Conservation (phyloP, 2,329 filamentous ascomycete genomes). For the Hymenoscyphus occultus region DNA sequence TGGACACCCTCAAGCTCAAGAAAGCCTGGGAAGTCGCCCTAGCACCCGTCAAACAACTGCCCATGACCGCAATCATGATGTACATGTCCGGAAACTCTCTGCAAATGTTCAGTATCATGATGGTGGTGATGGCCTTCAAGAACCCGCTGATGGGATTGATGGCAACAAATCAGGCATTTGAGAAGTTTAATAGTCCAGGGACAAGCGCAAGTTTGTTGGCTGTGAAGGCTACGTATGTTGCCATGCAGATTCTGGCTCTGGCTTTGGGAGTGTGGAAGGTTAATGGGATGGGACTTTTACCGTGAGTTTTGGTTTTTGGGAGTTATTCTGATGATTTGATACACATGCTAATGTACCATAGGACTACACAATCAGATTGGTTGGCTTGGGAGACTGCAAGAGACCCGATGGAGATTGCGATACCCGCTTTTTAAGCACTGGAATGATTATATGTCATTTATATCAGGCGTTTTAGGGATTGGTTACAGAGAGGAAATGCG, state of each 20-base stretch:
- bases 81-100: conserved; percentile 99
- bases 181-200: conserved; percentile 80
- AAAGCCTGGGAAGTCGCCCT: conserved; percentile 98
- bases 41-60: conserved; percentile 86
- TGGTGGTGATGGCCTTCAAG: conserved; percentile 99
- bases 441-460: background rate
- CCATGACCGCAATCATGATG: conserved; percentile 99
- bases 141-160: conserved; percentile 84
- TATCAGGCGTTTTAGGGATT: background rate
- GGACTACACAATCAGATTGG: conserved; percentile 96
- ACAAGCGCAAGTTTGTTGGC: conserved; percentile 71
- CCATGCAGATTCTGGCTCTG: conserved; percentile 80
- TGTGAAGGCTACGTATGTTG: conserved; percentile 84
- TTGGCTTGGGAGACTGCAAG: conserved; percentile 75
- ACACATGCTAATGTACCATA: conserved; percentile 41
- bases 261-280: conserved; percentile 93
- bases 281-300: conserved; percentile 91
- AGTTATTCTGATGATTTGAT: background rate
- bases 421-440: conserved; percentile 35
- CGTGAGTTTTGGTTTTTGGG: conserved; percentile 54
- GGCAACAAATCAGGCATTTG: conserved; percentile 81
- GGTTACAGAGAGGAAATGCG: background rate
- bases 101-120: conserved; percentile 99
- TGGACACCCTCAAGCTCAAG: conserved; percentile 94
- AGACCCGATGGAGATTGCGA: conserved; percentile 35